A percentile compares a stretch with the other conserved stretches of the same genome.
These are phyloP conservation scores for Pythium insidiosum DNA, from an alignment of 352 stramenopile species.

Conservation along the genomic window DNA sequence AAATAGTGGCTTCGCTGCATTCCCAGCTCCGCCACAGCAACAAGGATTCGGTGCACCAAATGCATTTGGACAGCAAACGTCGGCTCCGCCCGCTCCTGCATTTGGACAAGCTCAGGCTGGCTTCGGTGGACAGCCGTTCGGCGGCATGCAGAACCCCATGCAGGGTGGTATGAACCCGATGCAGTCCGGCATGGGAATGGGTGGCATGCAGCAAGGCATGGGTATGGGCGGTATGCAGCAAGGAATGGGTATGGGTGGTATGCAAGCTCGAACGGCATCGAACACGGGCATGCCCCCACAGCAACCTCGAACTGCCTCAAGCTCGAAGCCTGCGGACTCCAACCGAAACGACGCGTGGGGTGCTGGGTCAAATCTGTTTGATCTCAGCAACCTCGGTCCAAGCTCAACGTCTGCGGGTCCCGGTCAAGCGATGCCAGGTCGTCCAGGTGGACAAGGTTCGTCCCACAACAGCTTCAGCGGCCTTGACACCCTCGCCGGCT, in stretches of 20 bases:
- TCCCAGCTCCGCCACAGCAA: constrained; percentile 27
- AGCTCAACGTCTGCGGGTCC: constrained; percentile 12
- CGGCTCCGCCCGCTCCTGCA: constrained; percentile 7
- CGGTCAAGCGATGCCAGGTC: constrained; percentile 10
- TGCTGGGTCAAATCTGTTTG: constrained; percentile 65
- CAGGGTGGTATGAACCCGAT: constrained; percentile 21
- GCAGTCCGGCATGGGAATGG: no score
- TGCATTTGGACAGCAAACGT: constrained; percentile 27
- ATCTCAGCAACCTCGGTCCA: constrained; percentile 64
- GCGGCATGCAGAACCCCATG: constrained; percentile 9
- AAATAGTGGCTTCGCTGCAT: constrained; percentile 29
- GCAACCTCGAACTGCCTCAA: constrained; percentile 33
- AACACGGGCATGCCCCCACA: constrained; percentile 16
- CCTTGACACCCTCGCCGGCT: constrained; percentile 68
- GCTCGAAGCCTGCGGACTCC: constrained; percentile 49
- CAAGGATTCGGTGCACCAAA: constrained; percentile 29
- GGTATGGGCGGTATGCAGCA: constrained; percentile 16
- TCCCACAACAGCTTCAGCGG: constrained; percentile 74
- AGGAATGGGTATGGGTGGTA: constrained; percentile 4
- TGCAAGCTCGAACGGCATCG: constrained; percentile 12
- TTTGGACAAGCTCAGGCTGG: constrained; percentile 12
- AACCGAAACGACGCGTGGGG: constrained; percentile 73
- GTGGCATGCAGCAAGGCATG: constrained; percentile 29
- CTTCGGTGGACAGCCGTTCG: constrained; percentile 10
- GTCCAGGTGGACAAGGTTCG: constrained; percentile 21